A percentile compares a stretch with the other conserved stretches of the same genome.
Conservation (phyloP, 345 rosid genomes). For the Balakata baccata region DNA sequence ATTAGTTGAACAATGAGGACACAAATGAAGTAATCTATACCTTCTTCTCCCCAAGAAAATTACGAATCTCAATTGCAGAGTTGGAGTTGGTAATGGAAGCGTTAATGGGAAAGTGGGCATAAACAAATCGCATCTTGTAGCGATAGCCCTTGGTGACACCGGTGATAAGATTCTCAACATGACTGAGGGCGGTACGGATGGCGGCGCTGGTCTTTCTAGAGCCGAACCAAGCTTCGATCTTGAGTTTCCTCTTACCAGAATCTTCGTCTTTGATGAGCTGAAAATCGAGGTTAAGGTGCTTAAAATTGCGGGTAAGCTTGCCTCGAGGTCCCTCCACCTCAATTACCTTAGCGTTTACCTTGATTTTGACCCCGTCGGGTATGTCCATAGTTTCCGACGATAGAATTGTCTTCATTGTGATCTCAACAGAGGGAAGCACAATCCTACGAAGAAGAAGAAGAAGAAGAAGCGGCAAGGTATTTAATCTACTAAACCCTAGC, state of each 20-base stretch:
- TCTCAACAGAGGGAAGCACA: background rate
- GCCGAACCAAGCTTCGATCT: background rate
- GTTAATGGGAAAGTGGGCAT: conserved; percentile 4
- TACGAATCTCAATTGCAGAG: background rate
- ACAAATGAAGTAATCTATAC: background rate
- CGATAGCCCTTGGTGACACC: conserved; percentile 4
- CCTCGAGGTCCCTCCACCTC: conserved; percentile 3
- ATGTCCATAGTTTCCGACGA: conserved; percentile 3
- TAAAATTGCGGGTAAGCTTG: background rate
- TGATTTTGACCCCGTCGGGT: background rate
- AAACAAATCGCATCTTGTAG: conserved; percentile 5
- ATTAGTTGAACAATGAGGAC: no score
- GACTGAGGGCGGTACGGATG: background rate
- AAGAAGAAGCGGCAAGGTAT: background rate
- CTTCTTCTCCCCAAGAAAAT: conserved; percentile 3
- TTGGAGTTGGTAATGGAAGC: background rate
- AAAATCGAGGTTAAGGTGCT: background rate
- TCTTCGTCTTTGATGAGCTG: background rate
- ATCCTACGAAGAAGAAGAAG: background rate
- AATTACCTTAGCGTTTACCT: background rate
- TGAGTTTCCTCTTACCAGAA: background rate
- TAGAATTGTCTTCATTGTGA: background rate
- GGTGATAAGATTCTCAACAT: background rate
- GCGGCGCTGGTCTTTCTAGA: conserved; percentile 5
- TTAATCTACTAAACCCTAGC: background rate